Evolutionary conservation across 441 rosid genomes (phyloP).

Genomic region (Erysimum pusillum): DNA sequence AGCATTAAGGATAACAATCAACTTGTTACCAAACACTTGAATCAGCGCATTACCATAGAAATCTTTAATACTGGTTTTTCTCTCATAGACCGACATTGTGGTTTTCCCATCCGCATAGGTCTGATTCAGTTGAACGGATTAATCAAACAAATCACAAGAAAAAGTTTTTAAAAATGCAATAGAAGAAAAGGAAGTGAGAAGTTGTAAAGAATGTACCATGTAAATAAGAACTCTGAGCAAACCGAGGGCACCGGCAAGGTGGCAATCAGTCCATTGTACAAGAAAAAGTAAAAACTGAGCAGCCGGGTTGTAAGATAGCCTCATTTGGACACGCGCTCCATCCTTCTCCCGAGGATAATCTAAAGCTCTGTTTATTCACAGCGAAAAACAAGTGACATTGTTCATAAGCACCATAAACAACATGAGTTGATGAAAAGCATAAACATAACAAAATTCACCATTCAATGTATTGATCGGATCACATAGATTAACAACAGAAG

Average conservation of each 20-base stretch:
- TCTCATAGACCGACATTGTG: constrained; percentile 85
- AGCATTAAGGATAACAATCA: constrained; percentile 25
- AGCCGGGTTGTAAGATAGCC: constrained; percentile 70
- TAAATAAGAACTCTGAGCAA: constrained; percentile 67
- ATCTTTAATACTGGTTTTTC: constrained; percentile 80
- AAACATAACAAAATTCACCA: background rate
- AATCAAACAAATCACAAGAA: constrained; percentile 41
- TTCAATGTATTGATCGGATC: background rate
- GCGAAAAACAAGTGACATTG: constrained; percentile 3
- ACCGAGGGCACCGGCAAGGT: constrained; percentile 77
- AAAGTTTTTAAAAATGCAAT: background rate
- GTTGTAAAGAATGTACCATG: constrained; percentile 49
- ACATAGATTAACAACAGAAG: background rate
- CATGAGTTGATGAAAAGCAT: background rate
- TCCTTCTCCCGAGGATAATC: constrained; percentile 73
- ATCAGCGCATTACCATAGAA: constrained; percentile 68
- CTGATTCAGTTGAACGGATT: constrained; percentile 55
- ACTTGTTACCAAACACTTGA: constrained; percentile 18
- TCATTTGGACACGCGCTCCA: constrained; percentile 77
- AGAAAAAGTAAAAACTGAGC: constrained; percentile 76
- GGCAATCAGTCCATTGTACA: constrained; percentile 79
- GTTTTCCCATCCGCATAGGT: constrained; percentile 89
- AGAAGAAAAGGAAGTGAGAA: background rate
- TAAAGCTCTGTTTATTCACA: constrained; percentile 60
- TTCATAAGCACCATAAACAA: background rate